Base-by-base conservation (phyloP, 306 rosid species). In the Trifolium dubium region DNA sequence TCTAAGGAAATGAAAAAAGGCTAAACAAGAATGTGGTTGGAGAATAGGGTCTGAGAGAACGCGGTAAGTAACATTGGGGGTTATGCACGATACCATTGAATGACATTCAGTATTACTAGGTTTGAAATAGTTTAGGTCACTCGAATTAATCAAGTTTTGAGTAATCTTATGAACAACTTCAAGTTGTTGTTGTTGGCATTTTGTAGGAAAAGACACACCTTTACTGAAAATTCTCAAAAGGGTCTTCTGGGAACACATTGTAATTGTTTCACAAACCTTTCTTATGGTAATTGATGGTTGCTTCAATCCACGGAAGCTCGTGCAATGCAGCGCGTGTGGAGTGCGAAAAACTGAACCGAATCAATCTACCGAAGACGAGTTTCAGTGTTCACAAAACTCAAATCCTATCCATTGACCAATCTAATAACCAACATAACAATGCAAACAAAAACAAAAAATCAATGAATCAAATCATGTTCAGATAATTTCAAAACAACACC, bases 31-130 rank as follows among this genome's bases (percentile, higher is more conserved):
- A 29, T 30, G 69, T 17, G 77, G 81, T 11, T 81, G 74, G 51
- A 86, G 68, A 47, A 13, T 28, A 6, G 96, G 87, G 84, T 91
- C 37, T 9, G 93, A 85, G 72, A 89, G 88, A 71, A 93, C 85
- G 72, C 62, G 83, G 73, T 85, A 75, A 4, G 87, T 83, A 28
- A 85, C 76, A 7, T 80, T 67, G 54, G 89, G 71, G 34, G 86
- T 84, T 69, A 91, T 81, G 72, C 72, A 47, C 66, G 89, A 68
- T 65, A 85, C 83, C 31, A 85, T 72, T 58, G 85, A 78, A 6
- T 80, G 83, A 6, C 77, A 59, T 67, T 69, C 61, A 4, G 14
- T 18, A 11, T 69, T 47, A 18, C 50, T 54, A 47, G 69, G 40
- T 71, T 60, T 47, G 76, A 83, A 79, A 82, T 71, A 54, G 53